Evolutionary conservation across 305 asterid genomes (phyloP).

Genomic region (Fraxinus ornus): DNA sequence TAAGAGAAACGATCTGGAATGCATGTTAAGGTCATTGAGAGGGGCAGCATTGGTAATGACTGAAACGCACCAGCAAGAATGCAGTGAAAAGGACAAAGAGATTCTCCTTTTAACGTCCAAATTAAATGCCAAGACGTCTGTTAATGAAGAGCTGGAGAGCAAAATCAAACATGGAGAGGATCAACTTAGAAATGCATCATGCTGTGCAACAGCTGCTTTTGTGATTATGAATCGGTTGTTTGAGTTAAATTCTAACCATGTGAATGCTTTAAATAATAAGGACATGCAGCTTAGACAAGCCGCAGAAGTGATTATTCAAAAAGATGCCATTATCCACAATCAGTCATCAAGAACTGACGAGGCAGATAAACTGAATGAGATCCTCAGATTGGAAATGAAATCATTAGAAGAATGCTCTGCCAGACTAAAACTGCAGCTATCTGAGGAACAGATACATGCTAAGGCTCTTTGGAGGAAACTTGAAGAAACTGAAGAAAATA

Average conservation of each 20-base stretch:
- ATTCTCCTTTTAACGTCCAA: conserved; percentile 49
- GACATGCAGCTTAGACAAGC: conserved; percentile 44
- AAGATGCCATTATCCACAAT: conserved; percentile 39
- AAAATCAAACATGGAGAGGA: conserved; percentile 50
- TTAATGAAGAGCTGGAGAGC: conserved; percentile 50
- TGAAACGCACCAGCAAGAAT: conserved; percentile 81
- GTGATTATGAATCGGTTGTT: conserved; percentile 71
- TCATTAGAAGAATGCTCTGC: conserved; percentile 45
- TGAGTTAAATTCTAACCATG: conserved; percentile 54
- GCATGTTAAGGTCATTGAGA: conserved; percentile 93
- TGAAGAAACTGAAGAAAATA: conserved; percentile 49
- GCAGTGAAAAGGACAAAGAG: conserved; percentile 69
- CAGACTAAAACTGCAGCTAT: conserved; percentile 41
- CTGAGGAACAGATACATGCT: conserved; percentile 43
- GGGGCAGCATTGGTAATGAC: conserved; percentile 87
- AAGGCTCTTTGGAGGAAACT: conserved; percentile 45
- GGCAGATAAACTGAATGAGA: conserved; percentile 43
- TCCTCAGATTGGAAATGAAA: conserved; percentile 48
- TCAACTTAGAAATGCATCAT: conserved; percentile 53
- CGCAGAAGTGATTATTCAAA: conserved; percentile 39
- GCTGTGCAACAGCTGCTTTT: conserved; percentile 80
- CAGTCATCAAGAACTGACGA: conserved; percentile 45
- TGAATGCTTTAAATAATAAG: conserved; percentile 45
- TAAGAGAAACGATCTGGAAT: conserved; percentile 69
- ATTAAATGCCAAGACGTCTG: conserved; percentile 42